These are phyloP conservation scores for Imleria badia DNA, from an alignment of 768 basidiomycete genomes.

Conservation along the genomic window DNA sequence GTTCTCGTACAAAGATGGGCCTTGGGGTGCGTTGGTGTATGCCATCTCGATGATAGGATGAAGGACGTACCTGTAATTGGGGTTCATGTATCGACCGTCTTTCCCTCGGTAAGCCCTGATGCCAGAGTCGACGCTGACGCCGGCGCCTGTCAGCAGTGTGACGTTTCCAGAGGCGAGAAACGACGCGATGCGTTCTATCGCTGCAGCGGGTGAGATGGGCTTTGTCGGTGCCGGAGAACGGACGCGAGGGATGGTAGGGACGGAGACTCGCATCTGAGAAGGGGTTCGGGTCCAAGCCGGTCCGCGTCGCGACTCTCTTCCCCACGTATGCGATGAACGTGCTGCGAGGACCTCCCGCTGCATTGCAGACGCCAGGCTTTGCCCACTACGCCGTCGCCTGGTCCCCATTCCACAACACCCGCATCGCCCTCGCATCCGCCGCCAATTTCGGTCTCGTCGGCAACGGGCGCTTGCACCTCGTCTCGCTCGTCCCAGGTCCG, in stretches of 20 bases:
- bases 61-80: slow-evolving; percentile 72
- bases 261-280: slow-evolving; percentile 67
- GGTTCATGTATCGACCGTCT: slow-evolving; percentile 87
- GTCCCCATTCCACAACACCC: slow-evolving; percentile 80
- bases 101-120: slow-evolving; percentile 90
- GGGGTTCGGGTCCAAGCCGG: neutral
- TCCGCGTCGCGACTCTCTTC: neutral
- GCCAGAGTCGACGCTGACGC: slow-evolving; percentile 93
- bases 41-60: neutral
- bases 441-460: slow-evolving; percentile 96
- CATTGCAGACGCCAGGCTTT: slow-evolving; percentile 75
- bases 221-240: slow-evolving; percentile 40
- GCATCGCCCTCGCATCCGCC: slow-evolving; percentile 77
- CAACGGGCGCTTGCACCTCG: slow-evolving; percentile 83
- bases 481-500: slow-evolving; percentile 50
- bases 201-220: slow-evolving; percentile 46
- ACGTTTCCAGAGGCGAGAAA: slow-evolving; percentile 75
- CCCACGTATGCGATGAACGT: slow-evolving; percentile 40
- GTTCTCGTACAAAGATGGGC: slow-evolving; percentile 51
- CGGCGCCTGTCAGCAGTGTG: slow-evolving; percentile 82
- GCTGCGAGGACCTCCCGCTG: slow-evolving; percentile 42
- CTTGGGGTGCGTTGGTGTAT: slow-evolving; percentile 31
- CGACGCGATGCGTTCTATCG: slow-evolving; percentile 56
- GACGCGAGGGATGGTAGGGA: slow-evolving; percentile 70
- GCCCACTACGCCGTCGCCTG: slow-evolving; percentile 80